Conservation (phyloP, 768 basidiomycete genomes). For the Tylopilus sp. region DNA sequence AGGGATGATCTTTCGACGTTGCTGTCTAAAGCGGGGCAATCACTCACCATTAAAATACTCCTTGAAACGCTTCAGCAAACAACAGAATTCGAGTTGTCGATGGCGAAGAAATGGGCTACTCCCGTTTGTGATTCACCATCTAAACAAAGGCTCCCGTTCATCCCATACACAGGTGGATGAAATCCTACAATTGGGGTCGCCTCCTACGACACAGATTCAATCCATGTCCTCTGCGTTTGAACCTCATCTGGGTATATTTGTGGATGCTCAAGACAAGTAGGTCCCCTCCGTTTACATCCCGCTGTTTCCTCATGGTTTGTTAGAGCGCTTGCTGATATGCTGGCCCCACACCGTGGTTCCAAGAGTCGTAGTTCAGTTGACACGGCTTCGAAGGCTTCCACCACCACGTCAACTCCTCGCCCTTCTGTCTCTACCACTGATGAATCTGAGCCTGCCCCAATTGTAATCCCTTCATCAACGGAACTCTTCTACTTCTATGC, state of each 20-base stretch:
- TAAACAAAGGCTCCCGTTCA: not conserved
- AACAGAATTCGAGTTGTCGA: conserved; percentile 80
- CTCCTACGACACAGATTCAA: conserved; percentile 50
- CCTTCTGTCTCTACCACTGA: conserved; percentile 39
- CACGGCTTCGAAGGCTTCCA: conserved; percentile 29
- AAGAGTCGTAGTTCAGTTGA: conserved; percentile 71
- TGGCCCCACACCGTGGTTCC: conserved; percentile 69
- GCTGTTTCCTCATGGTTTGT: not conserved
- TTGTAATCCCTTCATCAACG: conserved; percentile 88
- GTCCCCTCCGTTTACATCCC: conserved; percentile 22
- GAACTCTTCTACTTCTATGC: conserved; percentile 98
- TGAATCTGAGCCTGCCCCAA: conserved; percentile 46
- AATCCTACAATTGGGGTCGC: conserved; percentile 53
- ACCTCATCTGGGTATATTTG: conserved; percentile 86
- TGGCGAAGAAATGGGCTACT: conserved; percentile 79
- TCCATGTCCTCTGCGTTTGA: conserved; percentile 90
- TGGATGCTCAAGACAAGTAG: conserved; percentile 96
- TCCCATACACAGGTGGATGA: conserved; percentile 50
- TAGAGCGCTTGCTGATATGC: conserved; percentile 88
- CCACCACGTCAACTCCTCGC: conserved; percentile 30
- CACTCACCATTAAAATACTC: conserved; percentile 71
- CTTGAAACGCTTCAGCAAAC: conserved; percentile 86
- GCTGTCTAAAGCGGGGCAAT: conserved; percentile 72
- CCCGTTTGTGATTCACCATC: conserved; percentile 45
- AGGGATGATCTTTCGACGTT: conserved; percentile 85